These are phyloP conservation scores for Suillus luteus DNA, from an alignment of 768 basidiomycete species.

Conservation along the genomic window DNA sequence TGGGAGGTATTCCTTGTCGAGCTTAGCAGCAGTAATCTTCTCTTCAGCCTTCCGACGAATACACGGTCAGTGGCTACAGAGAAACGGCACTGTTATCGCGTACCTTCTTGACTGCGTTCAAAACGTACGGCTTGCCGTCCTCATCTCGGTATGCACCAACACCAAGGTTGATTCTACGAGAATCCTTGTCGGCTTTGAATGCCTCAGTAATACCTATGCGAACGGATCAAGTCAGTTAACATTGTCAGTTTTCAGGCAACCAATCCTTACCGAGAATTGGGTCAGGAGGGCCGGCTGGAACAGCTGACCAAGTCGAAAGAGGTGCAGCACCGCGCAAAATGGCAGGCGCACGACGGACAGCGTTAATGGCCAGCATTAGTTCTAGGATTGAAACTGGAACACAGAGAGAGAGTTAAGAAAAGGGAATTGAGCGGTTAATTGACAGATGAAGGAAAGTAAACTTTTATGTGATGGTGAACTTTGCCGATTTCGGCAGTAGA, in stretches of 20 bases:
- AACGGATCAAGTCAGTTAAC: slow-evolving; percentile 14
- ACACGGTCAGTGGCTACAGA: slow-evolving; percentile 7
- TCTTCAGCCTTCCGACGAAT: slow-evolving; percentile 66
- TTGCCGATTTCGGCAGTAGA: slow-evolving; percentile 24
- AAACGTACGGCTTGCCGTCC: slow-evolving; percentile 92
- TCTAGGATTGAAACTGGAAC: slow-evolving; percentile 36
- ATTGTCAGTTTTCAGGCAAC: slow-evolving; percentile 1
- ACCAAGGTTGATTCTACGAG: slow-evolving; percentile 95
- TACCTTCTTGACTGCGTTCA: slow-evolving; percentile 88
- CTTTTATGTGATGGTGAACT: slow-evolving; percentile 3
- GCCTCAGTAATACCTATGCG: slow-evolving; percentile 85
- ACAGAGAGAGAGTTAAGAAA: slow-evolving; percentile 24
- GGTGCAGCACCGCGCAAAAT: slow-evolving; percentile 40
- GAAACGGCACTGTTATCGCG: slow-evolving; percentile 11
- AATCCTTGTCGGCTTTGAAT: slow-evolving; percentile 92
- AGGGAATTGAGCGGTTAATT: slow-evolving; percentile 17
- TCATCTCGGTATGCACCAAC: slow-evolving; percentile 97
- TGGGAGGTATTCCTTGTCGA: slow-evolving; percentile 95
- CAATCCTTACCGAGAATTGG: slow-evolving; percentile 77
- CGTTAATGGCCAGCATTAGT: slow-evolving; percentile 44
- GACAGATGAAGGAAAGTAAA: slow-evolving; percentile 1
- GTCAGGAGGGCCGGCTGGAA: slow-evolving; percentile 88
- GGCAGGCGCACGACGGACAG: slow-evolving; percentile 53
- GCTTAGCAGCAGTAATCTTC: slow-evolving; percentile 57
- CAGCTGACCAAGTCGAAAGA: slow-evolving; percentile 77